phyloP scores from a whole-genome alignment of 306 rosid genomes.

The Inga leiocalycina region DNA sequence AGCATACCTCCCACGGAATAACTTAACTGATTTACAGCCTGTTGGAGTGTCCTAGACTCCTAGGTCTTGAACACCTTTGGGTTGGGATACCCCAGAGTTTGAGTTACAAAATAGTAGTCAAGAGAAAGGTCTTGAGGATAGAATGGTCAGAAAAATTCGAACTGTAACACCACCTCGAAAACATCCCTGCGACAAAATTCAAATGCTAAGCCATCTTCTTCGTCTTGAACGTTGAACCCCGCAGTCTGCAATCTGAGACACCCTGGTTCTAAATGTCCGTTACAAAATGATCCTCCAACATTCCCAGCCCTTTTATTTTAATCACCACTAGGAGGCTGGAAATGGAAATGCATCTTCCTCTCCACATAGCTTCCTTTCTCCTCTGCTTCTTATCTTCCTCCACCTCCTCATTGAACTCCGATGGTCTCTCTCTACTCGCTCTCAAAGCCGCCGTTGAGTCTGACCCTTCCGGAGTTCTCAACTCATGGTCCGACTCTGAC shows the following conservation, averaged over 20 bases:
- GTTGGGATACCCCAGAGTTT: too few species aligned
- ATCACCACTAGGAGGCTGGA: not conserved
- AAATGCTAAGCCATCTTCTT: slow-evolving; percentile 30
- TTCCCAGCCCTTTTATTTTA: not conserved
- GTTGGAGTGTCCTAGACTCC: too few species aligned
- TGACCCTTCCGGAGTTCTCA: slow-evolving; percentile 58
- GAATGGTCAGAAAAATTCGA: slow-evolving; percentile 44
- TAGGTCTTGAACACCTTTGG: too few species aligned
- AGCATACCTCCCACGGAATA: too few species aligned
- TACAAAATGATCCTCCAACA: slow-evolving; percentile 10
- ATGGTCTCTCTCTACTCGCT: slow-evolving; percentile 81
- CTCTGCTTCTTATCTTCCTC: slow-evolving; percentile 6
- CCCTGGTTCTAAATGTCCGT: slow-evolving; percentile 39
- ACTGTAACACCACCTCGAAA: slow-evolving; percentile 46
- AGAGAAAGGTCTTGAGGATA: not conserved
- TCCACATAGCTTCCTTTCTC: slow-evolving; percentile 9
- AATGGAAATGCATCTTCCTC: slow-evolving; percentile 16
- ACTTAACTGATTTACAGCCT: too few species aligned
- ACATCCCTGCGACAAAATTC: slow-evolving; percentile 14
- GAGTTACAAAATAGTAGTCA: too few species aligned
- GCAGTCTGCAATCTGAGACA: slow-evolving; percentile 25
- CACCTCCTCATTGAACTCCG: slow-evolving; percentile 55
- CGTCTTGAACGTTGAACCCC: slow-evolving; percentile 4
- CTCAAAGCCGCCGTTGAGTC: slow-evolving; percentile 73
- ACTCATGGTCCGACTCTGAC: slow-evolving; percentile 69